phyloP scores from a whole-genome alignment of 805 yeast species.

The Maudiozyma pseudohumilis region DNA sequence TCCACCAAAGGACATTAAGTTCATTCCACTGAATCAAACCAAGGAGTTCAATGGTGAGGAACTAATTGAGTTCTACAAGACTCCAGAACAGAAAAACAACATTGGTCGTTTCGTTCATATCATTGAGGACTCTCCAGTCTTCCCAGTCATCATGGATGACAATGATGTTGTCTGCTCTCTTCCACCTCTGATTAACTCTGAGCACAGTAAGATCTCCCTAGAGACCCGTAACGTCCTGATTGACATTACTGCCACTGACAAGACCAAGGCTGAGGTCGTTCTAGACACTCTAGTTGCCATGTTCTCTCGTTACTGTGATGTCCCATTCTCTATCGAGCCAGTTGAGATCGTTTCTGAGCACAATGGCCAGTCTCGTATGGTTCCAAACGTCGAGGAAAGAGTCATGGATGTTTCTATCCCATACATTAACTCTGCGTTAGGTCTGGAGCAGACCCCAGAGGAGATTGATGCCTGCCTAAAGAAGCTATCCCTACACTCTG shows the following conservation, averaged over 20 bases:
- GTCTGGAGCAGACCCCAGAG: constrained; percentile 59
- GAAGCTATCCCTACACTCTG: constrained; percentile 74
- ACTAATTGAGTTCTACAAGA: constrained; percentile 71
- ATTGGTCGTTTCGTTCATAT: constrained; percentile 82
- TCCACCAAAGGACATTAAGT: constrained; percentile 65
- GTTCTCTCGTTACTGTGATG: constrained; percentile 82
- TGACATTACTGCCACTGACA: constrained; percentile 92
- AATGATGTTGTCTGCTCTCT: constrained; percentile 72
- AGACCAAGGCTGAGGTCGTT: constrained; percentile 87
- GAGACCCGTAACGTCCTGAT: constrained; percentile 82
- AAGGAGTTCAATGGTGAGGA: constrained; percentile 63
- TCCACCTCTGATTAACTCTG: constrained; percentile 95
- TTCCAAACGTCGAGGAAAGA: constrained; percentile 67
- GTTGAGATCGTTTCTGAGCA: constrained; percentile 76
- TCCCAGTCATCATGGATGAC: constrained; percentile 80
- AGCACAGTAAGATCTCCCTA: constrained; percentile 77
- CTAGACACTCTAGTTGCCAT: constrained; percentile 87
- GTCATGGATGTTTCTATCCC: constrained; percentile 60
- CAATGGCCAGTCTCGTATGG: constrained; percentile 61
- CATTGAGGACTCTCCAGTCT: constrained; percentile 78
- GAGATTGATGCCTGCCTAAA: constrained; percentile 59
- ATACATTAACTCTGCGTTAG: constrained; percentile 88
- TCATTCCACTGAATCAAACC: constrained; percentile 65
- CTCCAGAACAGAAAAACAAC: constrained; percentile 69
- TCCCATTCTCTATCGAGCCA: constrained; percentile 83